A percentile compares a stretch with the other conserved stretches of the same genome.
Evolutionary conservation across 1,284 basidiomycete species (phyloP).

Genomic region (Ceratobasidium papillatum): DNA sequence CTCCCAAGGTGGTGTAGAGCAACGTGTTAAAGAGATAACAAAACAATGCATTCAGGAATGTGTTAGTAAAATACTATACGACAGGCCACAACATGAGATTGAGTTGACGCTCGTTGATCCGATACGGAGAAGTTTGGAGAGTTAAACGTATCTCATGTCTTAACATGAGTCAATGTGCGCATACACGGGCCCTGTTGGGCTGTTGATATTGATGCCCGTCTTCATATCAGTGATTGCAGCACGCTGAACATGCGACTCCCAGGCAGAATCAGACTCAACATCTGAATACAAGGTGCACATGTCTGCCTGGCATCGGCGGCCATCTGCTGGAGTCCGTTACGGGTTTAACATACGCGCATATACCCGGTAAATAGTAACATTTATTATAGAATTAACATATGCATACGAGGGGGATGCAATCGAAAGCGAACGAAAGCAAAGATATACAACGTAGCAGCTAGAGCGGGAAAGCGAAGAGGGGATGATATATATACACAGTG

Average conservation of each 20-base stretch:
- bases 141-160: not conserved
- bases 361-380: not conserved
- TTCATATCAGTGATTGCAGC: not conserved
- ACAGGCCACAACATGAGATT: not conserved
- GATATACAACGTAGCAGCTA: not conserved
- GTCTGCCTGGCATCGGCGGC: not conserved
- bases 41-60: too few relatives aligned
- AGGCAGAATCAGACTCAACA: not conserved
- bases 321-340: not conserved
- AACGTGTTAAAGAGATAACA: too few relatives aligned
- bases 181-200: not conserved
- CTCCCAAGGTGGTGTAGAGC: too few relatives aligned
- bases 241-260: not conserved
- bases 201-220: not conserved
- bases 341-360: not conserved
- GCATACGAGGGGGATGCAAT: not conserved
- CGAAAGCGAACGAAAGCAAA: not conserved
- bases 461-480: not conserved
- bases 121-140: not conserved
- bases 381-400: not conserved
- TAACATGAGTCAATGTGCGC: not conserved
- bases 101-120: not conserved
- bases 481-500: constrained; percentile 13
- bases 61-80: too few relatives aligned
- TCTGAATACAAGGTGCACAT: not conserved